phyloP scores from a whole-genome alignment of 2,329 filamentous ascomycete species.

The Talaromyces atroroseus region DNA sequence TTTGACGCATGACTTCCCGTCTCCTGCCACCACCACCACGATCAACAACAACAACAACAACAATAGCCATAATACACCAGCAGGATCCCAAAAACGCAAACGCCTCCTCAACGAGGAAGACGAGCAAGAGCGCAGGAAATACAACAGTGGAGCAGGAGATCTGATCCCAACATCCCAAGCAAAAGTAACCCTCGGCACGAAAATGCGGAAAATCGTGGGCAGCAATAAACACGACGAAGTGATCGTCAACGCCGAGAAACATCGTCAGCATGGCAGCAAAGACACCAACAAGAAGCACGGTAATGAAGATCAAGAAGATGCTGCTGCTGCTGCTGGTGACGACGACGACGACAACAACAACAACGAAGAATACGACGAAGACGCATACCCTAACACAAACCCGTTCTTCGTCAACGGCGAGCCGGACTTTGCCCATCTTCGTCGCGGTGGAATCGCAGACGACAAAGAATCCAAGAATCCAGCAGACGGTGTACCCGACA shows the following conservation, averaged over 20 bases:
- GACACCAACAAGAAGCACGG: slow-evolving; percentile 17
- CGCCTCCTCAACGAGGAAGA: slow-evolving; percentile 30
- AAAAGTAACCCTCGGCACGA: slow-evolving; percentile 40
- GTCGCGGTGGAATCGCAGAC: slow-evolving; percentile 16
- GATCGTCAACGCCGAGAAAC: slow-evolving; percentile 28
- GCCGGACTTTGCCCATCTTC: slow-evolving; percentile 27
- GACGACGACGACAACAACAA: too few species aligned
- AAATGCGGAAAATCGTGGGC: slow-evolving; percentile 45
- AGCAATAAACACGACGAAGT: slow-evolving; percentile 22
- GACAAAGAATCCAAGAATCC: slow-evolving; percentile 13
- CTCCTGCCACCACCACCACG: slow-evolving; percentile 32
- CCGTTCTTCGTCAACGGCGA: slow-evolving; percentile 26
- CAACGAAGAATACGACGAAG: slow-evolving; percentile 24
- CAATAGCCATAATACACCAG: slow-evolving; percentile 17
- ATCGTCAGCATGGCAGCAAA: slow-evolving; percentile 17
- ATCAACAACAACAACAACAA: slow-evolving; percentile 11
- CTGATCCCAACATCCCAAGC: slow-evolving; percentile 43
- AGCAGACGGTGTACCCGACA: background rate
- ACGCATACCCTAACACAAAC: slow-evolving; percentile 19
- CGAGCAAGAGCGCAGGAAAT: slow-evolving; percentile 37
- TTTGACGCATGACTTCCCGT: slow-evolving; percentile 61
- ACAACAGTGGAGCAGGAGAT: slow-evolving; percentile 54
- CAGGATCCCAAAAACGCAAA: slow-evolving; percentile 38
- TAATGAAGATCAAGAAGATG: slow-evolving; percentile 23
- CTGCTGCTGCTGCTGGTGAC: too few species aligned